Evolutionary conservation across 1,284 basidiomycete genomes (phyloP).

Genomic region (Leccinum griseonigrum): DNA sequence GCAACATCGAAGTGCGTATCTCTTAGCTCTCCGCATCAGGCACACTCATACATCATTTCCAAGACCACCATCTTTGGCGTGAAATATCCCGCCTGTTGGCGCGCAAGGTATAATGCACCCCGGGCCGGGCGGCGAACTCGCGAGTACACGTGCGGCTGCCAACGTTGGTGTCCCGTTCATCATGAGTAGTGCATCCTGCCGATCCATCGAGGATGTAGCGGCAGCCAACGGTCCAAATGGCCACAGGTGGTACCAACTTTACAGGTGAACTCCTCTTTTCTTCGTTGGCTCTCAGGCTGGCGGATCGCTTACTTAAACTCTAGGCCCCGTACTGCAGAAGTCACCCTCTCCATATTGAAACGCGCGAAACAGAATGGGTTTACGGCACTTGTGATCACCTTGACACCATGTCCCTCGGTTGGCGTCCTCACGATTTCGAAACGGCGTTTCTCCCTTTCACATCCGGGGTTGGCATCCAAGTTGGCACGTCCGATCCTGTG

Average conservation of each 20-base stretch:
- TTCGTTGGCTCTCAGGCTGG: not conserved
- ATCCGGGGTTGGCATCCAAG: constrained; percentile 43
- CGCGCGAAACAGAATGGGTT: constrained; percentile 53
- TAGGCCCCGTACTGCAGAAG: constrained; percentile 48
- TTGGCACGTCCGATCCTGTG: constrained; percentile 50
- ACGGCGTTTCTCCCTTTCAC: constrained; percentile 35
- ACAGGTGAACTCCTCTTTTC: constrained; percentile 38
- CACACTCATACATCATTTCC: not conserved
- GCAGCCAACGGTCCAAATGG: constrained; percentile 41
- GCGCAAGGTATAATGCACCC: constrained; percentile 54
- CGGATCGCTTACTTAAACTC: not conserved
- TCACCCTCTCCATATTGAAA: constrained; percentile 46
- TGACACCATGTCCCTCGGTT: constrained; percentile 49
- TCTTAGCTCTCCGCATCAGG: not conserved
- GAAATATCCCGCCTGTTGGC: constrained; percentile 49
- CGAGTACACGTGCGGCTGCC: constrained; percentile 49
- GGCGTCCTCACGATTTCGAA: constrained; percentile 49
- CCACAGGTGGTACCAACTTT: constrained; percentile 61
- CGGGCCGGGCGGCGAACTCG: constrained; percentile 49
- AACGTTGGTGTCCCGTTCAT: constrained; percentile 52
- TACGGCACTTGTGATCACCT: constrained; percentile 52
- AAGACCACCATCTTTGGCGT: constrained; percentile 52
- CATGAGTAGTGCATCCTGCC: constrained; percentile 55
- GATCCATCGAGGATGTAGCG: constrained; percentile 56
- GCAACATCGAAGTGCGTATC: constrained; percentile 44